Base-by-base conservation (phyloP, 148 eudicot species). In the Heliosperma pusillum region DNA sequence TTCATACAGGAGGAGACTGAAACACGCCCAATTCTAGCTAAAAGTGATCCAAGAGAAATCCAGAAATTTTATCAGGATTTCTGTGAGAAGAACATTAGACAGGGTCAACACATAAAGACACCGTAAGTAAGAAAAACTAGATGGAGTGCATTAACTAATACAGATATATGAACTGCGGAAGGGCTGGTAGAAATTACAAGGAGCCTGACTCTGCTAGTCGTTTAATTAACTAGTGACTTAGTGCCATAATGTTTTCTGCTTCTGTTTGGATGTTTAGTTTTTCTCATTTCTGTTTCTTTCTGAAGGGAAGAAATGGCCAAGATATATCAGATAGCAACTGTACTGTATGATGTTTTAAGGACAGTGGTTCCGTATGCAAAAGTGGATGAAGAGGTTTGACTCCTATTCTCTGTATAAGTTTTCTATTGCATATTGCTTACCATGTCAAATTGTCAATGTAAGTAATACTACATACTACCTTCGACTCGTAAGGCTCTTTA, bases 291-390 rank as follows among this genome's bases (percentile, higher is more conserved):
- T 53, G 44, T 71, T 79, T 59, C 73, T 70, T 69, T 42, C 77
- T 79, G 25, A 82, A 95, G 99, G 86, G 92, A 92, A 86, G 96
- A 92, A 85, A 92, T 95, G 97, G 92, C 97, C 50, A 92, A 95
- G 84, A 81, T 87, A 57, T 89, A 87, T 85, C 97, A 89, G 81
- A 95, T 92, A 82, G 99, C 99, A 30, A 85, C 89, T 8, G 97
- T 95, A 57, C 81, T 95, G 78, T 90, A 92, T 83, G 99, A 92
- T 79, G 97, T 90, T 70, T 78, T 95, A 80, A 81, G 25, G 82
- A 87, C 97, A 33, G 94, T 95, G 69, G 96, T 95, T n/a, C 97
- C 97, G 36, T 2, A 72, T 72, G 42, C 75, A 78, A 88, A 84
- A 80, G 65, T 92, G 70, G 97, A 90, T 58, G 79, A 73, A n/a